Base-by-base conservation (phyloP, 768 basidiomycete genomes). In the Thelephora aurantiotincta region DNA sequence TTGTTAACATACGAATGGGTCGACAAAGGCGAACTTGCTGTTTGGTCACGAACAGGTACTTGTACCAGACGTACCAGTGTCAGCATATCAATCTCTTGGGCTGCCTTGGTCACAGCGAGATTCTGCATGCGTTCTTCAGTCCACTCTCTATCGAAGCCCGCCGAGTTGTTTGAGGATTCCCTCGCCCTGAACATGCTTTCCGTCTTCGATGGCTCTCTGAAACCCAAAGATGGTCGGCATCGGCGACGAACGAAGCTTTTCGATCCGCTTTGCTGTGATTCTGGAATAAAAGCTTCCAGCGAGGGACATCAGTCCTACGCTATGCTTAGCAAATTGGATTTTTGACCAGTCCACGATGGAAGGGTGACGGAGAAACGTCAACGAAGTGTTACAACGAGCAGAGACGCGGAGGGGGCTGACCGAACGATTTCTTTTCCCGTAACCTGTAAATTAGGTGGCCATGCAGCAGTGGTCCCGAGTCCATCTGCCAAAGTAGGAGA, bases 341-440 rank as follows among this genome's bases (percentile, higher is more conserved):
- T 68, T 64, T 0, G 82, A 83, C 83, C 84, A 87, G 60, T 92
- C 91, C 89, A 2, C 14, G 14, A 19, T 2, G 14, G n/a, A n/a
- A 35, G 13, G 38, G 45, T 30, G 44, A 26, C 20, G 47, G 11
- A 41, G 12, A 35, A 37, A 43, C 14, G 45, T 45, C 5, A 16
- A 42, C 11, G 26, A 5, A 34, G 44, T 7, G 49, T 37, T n/a
- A 14, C 9, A 44, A 34, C 19, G 6, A 16, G 16, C 19, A 33
- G 22, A 43, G 42, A 22, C 23, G 23, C 5, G n/a, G 16, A n/a
- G n/a, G n/a, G 12, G 22, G 55, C 67, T 23, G 50, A 86, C 78
- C 83, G 72, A 36, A 91, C 68, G 54, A 94, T 96, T 54, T 96
- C 91, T 56, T 94, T 93, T 1, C 91, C 91, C n/a, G 94, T 78